Base-by-base conservation (phyloP, 1,284 basidiomycete genomes). In the Trichosporon sp. region DNA sequence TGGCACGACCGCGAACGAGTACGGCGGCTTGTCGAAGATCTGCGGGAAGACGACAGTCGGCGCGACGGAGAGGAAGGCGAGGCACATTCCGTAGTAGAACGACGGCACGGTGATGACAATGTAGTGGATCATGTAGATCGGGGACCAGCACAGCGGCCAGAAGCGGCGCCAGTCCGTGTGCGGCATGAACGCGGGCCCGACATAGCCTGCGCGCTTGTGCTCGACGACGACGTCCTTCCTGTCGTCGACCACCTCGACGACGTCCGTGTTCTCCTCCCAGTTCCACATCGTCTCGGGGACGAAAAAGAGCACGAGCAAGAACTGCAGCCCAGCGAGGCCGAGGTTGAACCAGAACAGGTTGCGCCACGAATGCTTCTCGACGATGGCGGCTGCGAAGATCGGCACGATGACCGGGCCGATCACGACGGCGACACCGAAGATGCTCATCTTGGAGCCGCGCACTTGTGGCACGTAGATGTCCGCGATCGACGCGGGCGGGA, bases 281-380 rank as follows among this genome's bases (percentile, higher is more conserved):
- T 69, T 75, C 79, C 80, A 83, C 25, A 78, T 74, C 0, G 82
- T 83, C 68, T 83, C 81, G 11, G 80, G 80, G 3, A 80, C 76
- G 60, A 82, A 67, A 66, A 81, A 72, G 64, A 79, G 71, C n/a
- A 60, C 21, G 23, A 71, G 53, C 0, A 71, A 4, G 53, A 68
- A 32, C 53, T 71, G 65, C 18, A 71, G 67, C 1, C 51, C 67
- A 27, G 78, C 58, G 8, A 83, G 72, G 42, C 75, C 80, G 13
- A 80, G 69, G 65, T 73, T 72, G 67, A 83, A 69, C 75, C 80
- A 81, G 75, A 79, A 82, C 32, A 80, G 66, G 65, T 73, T 69
- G 68, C 78, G 78, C 71, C 75, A 77, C 0, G 71, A 65, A 13
- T 67, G 67, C 5, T 74, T 71, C 53, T 78, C 58, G 38, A 77